Evolutionary conservation across 2,329 filamentous ascomycete species (phyloP).

Genomic region (Huntiella decipiens): DNA sequence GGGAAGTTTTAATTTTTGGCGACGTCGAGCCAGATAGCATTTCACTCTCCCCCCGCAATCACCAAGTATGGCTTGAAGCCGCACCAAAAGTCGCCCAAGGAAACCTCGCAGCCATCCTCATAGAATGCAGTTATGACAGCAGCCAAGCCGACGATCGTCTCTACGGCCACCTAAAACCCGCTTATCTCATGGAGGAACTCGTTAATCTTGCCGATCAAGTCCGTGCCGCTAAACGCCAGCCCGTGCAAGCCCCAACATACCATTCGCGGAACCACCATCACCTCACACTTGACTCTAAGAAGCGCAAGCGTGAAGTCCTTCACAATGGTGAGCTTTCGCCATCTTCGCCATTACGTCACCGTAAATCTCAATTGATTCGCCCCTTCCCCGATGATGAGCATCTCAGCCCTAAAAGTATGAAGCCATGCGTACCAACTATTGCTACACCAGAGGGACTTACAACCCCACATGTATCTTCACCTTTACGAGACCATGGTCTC

Average conservation of each 20-base stretch:
- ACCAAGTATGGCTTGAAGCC: conserved; percentile 71
- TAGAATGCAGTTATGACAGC: conserved; percentile 89
- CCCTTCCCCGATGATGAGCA: conserved; percentile 22
- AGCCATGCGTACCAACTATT: conserved; percentile 13
- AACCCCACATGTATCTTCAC: conserved; percentile 7
- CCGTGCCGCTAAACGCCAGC: conserved; percentile 25
- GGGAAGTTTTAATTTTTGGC: conserved; percentile 81
- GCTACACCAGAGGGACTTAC: conserved; percentile 10
- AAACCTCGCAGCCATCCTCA: conserved; percentile 62
- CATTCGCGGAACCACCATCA: too few relatives aligned
- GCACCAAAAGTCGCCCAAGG: conserved; percentile 65
- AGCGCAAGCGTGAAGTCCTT: conserved; percentile 40
- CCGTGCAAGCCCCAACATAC: conserved; percentile 1
- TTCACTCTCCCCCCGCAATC: conserved; percentile 62
- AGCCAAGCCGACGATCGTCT: conserved; percentile 56
- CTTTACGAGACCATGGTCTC: neutral
- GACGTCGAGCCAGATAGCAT: conserved; percentile 87
- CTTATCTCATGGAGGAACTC: conserved; percentile 66
- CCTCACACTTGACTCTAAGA: conserved; percentile 26
- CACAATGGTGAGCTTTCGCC: neutral
- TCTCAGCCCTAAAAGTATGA: conserved; percentile 32
- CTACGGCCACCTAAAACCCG: conserved; percentile 76
- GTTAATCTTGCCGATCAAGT: conserved; percentile 53
- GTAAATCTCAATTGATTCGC: conserved; percentile 6
- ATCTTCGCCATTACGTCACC: neutral